Base-by-base conservation (phyloP, 345 rosid genomes). In the Adansonia digitata region DNA sequence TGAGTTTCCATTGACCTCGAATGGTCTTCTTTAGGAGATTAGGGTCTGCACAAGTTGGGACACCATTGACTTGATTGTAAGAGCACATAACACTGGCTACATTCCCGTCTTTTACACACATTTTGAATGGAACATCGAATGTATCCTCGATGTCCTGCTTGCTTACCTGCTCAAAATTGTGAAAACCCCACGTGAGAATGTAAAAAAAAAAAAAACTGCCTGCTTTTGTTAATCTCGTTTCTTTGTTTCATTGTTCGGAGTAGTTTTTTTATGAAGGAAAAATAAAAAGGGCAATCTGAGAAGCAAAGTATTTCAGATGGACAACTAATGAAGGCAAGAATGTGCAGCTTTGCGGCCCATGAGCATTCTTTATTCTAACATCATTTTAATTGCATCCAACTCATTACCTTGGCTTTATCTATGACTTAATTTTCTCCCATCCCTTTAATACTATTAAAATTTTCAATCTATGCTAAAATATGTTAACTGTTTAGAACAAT, bases 41-140 rank as follows among this genome's bases (percentile, higher is more conserved):
- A 12, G 93, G 94, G 79, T 94, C 90, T 0, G 98, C 98, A 75
- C 98, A 91, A 5, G 95, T 86, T 4, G 97, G 98, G 71, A 87
- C 74, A 0, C 97, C 98, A 35, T 94, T 94, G 51, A 94, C 96
- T 59, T 91, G 89, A 52, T 92, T 94, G 80, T 94, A 94, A 6
- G 98, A 89, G 81, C 97, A 94, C 98, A 91, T 92, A 12, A 94
- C 88, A 62, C 98, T 90, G 20, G 95, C 96, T 9, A 88, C 97
- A 63, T 89, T 86, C 0, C 93, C 98, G 57, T 94, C 95, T 71
- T 75, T 80, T 7, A 94, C 94, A 56, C 98, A 94, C 84, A 88
- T 90, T 68, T 82, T 81, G 83, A 94, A 91, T 10, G 96, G 98
- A 18, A 87, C 92, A 13, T 91, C 82, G 77, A 79, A 94, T 40